phyloP scores from a whole-genome alignment of 2,329 filamentous ascomycete species.

The Pseudofabraea citricarpa region DNA sequence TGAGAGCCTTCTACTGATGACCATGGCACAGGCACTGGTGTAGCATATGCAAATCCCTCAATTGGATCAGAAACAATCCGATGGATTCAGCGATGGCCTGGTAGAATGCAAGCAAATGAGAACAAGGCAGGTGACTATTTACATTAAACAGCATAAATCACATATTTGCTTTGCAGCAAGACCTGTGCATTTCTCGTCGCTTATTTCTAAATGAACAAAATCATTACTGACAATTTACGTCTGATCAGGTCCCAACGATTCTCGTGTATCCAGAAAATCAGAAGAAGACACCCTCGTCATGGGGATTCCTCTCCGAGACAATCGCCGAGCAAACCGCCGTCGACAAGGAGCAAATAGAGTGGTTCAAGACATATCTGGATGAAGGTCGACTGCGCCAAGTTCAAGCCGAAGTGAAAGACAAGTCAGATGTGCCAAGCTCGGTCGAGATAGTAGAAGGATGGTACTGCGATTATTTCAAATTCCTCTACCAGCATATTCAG shows the following conservation, averaged over 20 bases:
- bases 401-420: conserved; percentile 17
- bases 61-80: conserved; percentile 10
- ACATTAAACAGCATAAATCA: too few relatives aligned
- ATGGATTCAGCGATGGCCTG: conserved; percentile 15
- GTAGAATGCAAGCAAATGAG: conserved; percentile 10
- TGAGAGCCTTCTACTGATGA: background rate
- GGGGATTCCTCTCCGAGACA: conserved; percentile 32
- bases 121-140: conserved; percentile 8
- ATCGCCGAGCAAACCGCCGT: conserved; percentile 17
- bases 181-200: background rate
- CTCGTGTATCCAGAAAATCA: conserved; percentile 14
- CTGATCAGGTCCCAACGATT: conserved; percentile 14
- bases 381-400: conserved; percentile 20
- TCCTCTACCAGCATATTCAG: conserved; percentile 28
- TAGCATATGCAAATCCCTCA: conserved; percentile 9
- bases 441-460: conserved; percentile 9
- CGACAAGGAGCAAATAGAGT: conserved; percentile 27
- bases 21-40: conserved; percentile 9
- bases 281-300: conserved; percentile 16
- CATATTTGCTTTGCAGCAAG: background rate
- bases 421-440: conserved; percentile 21
- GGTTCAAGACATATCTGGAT: conserved; percentile 33
- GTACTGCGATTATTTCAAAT: conserved; percentile 25
- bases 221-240: background rate
- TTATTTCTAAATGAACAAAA: background rate